These are phyloP conservation scores for Cetraspora pellucida DNA, from an alignment of 192 early-diverging fungal species.

Conservation along the genomic window DNA sequence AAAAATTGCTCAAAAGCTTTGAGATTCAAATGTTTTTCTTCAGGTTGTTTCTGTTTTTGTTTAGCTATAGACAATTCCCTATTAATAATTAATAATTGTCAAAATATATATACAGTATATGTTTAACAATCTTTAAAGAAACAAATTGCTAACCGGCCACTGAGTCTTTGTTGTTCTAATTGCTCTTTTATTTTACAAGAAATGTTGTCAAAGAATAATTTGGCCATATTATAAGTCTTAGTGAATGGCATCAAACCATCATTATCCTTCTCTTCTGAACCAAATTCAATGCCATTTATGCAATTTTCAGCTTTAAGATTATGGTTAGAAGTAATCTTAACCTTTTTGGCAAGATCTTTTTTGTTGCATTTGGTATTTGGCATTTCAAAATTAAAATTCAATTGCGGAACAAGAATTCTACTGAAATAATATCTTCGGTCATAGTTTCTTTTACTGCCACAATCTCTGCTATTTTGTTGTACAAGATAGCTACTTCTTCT, in stretches of 20 bases:
- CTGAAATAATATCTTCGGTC: slow-evolving; percentile 42
- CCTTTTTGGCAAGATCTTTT: slow-evolving; percentile 76
- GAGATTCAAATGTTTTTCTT: slow-evolving; percentile 89
- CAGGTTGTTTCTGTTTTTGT: slow-evolving; percentile 74
- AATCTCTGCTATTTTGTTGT: slow-evolving; percentile 47
- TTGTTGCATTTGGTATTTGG: slow-evolving; percentile 96
- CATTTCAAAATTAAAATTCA: slow-evolving; percentile 94
- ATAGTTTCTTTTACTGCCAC: slow-evolving; percentile 45
- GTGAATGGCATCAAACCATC: slow-evolving; percentile 55
- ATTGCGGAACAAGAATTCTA: slow-evolving; percentile 54
- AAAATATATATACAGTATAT: not conserved
- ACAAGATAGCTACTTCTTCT: slow-evolving; percentile 54
- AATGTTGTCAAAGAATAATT: too few species aligned
- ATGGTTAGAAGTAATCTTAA: slow-evolving; percentile 48
- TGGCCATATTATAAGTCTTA: slow-evolving; percentile 82
- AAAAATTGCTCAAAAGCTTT: slow-evolving; percentile 96
- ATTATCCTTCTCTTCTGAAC: slow-evolving; percentile 55
- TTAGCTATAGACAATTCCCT: slow-evolving; percentile 57
- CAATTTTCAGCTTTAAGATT: slow-evolving; percentile 39
- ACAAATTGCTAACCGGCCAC: slow-evolving; percentile 55
- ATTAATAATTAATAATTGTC: not conserved
- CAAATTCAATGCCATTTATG: slow-evolving; percentile 40
- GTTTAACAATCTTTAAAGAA: not conserved
- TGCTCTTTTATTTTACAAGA: slow-evolving; percentile 93
- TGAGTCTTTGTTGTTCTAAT: slow-evolving; percentile 54